phyloP scores from a whole-genome alignment of 768 basidiomycete species.

The Erythrobasidium yunnanense region DNA sequence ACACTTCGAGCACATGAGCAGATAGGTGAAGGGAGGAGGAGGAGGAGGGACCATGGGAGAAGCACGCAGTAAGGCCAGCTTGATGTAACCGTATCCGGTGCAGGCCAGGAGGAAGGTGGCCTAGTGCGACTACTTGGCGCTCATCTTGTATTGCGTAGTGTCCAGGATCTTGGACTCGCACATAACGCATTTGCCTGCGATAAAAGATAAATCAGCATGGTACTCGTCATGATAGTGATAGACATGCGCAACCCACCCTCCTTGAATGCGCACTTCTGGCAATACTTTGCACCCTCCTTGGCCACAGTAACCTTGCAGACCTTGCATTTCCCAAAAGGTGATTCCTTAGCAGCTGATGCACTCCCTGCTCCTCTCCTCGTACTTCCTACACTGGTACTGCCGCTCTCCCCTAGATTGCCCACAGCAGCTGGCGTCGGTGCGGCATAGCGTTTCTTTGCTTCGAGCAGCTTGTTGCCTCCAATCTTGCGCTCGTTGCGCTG shows the following conservation, averaged over 20 bases:
- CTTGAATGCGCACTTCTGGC: constrained; percentile 21
- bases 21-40: too few relatives aligned
- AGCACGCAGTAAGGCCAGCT: neutral
- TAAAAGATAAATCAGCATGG: neutral
- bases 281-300: constrained; percentile 12
- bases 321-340: constrained; percentile 21
- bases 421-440: constrained; percentile 17
- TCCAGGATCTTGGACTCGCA: constrained; percentile 23
- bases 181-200: constrained; percentile 7
- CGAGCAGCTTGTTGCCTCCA: constrained; percentile 24
- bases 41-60: too few relatives aligned
- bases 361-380: constrained; percentile 17
- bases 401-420: neutral
- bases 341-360: neutral
- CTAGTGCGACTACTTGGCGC: neutral
- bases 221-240: neutral
- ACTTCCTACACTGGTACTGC: neutral
- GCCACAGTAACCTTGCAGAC: constrained; percentile 27
- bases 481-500: constrained; percentile 26
- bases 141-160: constrained; percentile 15
- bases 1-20: too few relatives aligned
- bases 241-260: constrained; percentile 5
- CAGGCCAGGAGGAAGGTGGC: neutral
- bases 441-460: constrained; percentile 16
- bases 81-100: neutral